Evolutionary conservation across 306 rosid species (phyloP).

Genomic region (Cajanus cajan): DNA sequence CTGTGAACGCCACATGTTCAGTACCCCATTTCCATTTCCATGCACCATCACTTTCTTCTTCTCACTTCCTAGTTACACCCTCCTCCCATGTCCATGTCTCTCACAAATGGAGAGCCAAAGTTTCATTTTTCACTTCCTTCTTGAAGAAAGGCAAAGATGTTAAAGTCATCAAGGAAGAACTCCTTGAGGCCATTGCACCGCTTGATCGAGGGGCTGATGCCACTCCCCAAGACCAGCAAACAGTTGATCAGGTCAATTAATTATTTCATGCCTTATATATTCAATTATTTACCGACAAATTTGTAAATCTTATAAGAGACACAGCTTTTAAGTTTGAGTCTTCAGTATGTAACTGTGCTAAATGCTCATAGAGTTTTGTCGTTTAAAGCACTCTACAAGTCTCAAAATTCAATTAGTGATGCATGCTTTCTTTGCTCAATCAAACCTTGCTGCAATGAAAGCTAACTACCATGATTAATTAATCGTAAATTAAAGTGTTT

Average conservation of each 20-base stretch:
- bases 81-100: constrained; percentile 13
- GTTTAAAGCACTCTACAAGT: too few species aligned
- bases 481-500: not conserved
- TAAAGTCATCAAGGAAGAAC: constrained; percentile 62
- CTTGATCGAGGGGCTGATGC: constrained; percentile 96
- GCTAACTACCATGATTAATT: too few species aligned
- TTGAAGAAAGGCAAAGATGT: constrained; percentile 61
- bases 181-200: constrained; percentile 65
- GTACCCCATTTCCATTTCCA: constrained; percentile 27
- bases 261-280: too few species aligned
- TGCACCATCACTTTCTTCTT: constrained; percentile 22
- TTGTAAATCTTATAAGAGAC: too few species aligned
- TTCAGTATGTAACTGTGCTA: too few species aligned
- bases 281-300: too few species aligned
- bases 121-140: constrained; percentile 75
- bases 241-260: constrained; percentile 57
- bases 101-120: constrained; percentile 64
- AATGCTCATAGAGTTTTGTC: too few species aligned
- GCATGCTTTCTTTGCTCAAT: not conserved
- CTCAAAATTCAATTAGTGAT: too few species aligned
- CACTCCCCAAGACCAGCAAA: constrained; percentile 66
- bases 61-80: constrained; percentile 41
- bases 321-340: too few species aligned
- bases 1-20: constrained; percentile 31
- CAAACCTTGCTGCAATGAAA: not conserved